Conservation (phyloP, 768 basidiomycete genomes). For the Kwoniella mangroviensis region DNA sequence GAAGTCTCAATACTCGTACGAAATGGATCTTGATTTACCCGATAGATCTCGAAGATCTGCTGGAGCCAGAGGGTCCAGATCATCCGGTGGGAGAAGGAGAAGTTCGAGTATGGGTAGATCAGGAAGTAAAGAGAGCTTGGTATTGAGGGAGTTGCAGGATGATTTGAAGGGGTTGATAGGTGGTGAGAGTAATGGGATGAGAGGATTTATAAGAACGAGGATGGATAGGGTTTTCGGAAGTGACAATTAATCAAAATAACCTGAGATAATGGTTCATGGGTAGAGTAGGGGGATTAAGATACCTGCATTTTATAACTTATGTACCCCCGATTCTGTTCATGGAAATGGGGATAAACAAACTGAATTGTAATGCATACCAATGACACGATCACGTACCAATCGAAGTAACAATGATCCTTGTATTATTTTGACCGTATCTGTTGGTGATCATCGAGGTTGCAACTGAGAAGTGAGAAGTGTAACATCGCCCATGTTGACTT, state of each 20-base stretch:
- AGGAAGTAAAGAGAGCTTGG: constrained; percentile 15
- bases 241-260: background rate
- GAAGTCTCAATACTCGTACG: background rate
- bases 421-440: too few species aligned
- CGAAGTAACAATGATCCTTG: too few species aligned
- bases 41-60: background rate
- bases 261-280: too few species aligned
- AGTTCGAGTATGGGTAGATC: background rate
- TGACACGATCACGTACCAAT: too few species aligned
- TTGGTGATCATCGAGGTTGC: too few species aligned
- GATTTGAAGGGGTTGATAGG: constrained; percentile 20
- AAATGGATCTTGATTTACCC: constrained; percentile 18
- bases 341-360: too few species aligned
- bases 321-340: too few species aligned
- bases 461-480: background rate
- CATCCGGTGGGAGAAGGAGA: background rate
- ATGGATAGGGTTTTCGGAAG: constrained; percentile 16
- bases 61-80: too few species aligned
- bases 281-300: too few species aligned
- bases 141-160: constrained; percentile 22
- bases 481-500: background rate
- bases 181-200: constrained; percentile 13
- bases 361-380: background rate
- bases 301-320: too few species aligned
- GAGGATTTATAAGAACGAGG: constrained; percentile 8